Conservation (phyloP, 2,329 filamentous ascomycete genomes). For the Aspergillus tamarii region DNA sequence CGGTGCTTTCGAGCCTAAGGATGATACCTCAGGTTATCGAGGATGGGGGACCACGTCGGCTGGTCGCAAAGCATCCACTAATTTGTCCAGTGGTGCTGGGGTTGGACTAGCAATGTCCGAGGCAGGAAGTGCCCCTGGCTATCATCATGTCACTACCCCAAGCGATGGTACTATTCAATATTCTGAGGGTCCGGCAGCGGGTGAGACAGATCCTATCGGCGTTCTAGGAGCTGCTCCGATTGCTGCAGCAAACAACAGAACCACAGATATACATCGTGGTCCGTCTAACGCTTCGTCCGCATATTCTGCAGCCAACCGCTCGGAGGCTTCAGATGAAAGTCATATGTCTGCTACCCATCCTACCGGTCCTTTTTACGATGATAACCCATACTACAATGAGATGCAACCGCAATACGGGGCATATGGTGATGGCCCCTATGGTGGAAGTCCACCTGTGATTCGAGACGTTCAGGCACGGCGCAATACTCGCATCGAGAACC, state of each 20-base stretch:
- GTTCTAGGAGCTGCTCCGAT: conserved; percentile 72
- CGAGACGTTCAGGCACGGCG: conserved; percentile 88
- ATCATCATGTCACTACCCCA: conserved; percentile 62
- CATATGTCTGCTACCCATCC: conserved; percentile 51
- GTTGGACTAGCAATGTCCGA: conserved; percentile 72
- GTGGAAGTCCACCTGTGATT: conserved; percentile 73
- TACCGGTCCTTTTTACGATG: conserved; percentile 56
- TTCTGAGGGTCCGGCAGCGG: conserved; percentile 66
- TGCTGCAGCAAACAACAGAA: conserved; percentile 63
- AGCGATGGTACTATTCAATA: conserved; percentile 60
- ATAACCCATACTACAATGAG: conserved; percentile 59
- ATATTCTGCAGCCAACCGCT: conserved; percentile 81
- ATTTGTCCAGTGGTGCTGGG: conserved; percentile 72
- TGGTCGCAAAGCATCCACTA: conserved; percentile 84
- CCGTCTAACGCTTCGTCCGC: conserved; percentile 95
- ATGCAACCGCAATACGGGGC: conserved; percentile 50
- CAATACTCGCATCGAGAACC: conserved; percentile 93
- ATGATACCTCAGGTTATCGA: conserved; percentile 77
- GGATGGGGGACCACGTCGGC: conserved; percentile 86
- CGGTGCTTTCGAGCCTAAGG: conserved; percentile 66
- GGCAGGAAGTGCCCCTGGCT: conserved; percentile 60
- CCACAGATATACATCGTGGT: conserved; percentile 77
- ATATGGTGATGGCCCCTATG: conserved; percentile 60
- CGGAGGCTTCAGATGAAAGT: conserved; percentile 63
- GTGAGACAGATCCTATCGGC: conserved; percentile 81